Evolutionary conservation across 2,329 filamentous ascomycete genomes (phyloP).

Genomic region (Colletotrichum musae): DNA sequence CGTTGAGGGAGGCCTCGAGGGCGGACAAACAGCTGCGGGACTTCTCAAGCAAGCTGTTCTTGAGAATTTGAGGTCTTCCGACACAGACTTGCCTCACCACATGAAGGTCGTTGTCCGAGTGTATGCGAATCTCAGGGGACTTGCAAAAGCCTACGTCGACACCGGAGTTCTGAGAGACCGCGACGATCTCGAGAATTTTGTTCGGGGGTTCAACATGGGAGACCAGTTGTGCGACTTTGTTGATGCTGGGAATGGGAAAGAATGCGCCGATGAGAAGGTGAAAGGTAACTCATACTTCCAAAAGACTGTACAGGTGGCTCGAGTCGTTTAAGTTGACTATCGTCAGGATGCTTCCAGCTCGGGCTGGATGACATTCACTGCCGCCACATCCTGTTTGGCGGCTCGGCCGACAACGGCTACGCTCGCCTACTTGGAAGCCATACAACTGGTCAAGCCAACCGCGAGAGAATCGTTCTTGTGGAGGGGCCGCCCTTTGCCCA

Average conservation of each 20-base stretch:
- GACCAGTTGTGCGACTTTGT: slow-evolving; percentile 54
- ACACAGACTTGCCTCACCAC: slow-evolving; percentile 43
- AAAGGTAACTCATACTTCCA: slow-evolving; percentile 48
- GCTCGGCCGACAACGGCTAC: slow-evolving; percentile 58
- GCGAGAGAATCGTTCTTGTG: slow-evolving; percentile 53
- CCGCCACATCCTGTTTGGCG: slow-evolving; percentile 57
- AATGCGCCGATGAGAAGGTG: slow-evolving; percentile 58
- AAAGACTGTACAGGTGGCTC: too few relatives aligned
- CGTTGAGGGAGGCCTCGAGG: slow-evolving; percentile 47
- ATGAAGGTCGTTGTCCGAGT: slow-evolving; percentile 52
- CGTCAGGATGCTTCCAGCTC: slow-evolving; percentile 50
- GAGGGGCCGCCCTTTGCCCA: slow-evolving; percentile 55
- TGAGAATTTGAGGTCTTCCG: slow-evolving; percentile 43
- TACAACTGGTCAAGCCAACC: slow-evolving; percentile 43
- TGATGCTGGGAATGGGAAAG: slow-evolving; percentile 59
- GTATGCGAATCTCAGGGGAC: slow-evolving; percentile 55
- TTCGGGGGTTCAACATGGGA: slow-evolving; percentile 59
- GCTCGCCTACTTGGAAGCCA: slow-evolving; percentile 55
- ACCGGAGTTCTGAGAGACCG: slow-evolving; percentile 45
- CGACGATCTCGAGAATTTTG: slow-evolving; percentile 50
- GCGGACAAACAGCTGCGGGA: slow-evolving; percentile 49
- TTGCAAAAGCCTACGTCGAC: slow-evolving; percentile 52
- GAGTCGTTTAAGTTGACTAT: background rate
- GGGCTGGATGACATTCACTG: slow-evolving; percentile 55
- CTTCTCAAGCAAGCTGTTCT: slow-evolving; percentile 46